Percentiles rank a stretch among this genome's conserved stretches.
phyloP scores from a whole-genome alignment of 2,329 filamentous ascomycete species.

The Fusarium agapanthi region DNA sequence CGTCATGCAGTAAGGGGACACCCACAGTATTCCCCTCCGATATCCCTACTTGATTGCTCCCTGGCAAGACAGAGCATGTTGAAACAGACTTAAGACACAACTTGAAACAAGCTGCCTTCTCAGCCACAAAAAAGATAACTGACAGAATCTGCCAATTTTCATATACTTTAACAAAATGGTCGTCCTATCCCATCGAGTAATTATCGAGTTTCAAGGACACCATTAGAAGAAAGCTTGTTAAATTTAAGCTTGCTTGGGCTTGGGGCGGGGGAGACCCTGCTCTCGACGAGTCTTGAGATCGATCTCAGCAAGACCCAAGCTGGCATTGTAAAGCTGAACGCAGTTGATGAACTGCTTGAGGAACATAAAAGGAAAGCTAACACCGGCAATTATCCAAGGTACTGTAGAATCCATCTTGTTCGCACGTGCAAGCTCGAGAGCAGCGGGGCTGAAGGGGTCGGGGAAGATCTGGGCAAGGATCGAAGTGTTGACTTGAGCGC shows the following conservation, averaged over 20 bases:
- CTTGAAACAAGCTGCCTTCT: background rate
- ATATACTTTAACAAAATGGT: background rate
- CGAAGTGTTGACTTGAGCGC: constrained; percentile 74
- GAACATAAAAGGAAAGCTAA: constrained; percentile 88
- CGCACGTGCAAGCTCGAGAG: constrained; percentile 88
- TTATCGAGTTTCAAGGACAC: background rate
- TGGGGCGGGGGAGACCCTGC: constrained; percentile 60
- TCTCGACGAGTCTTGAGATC: constrained; percentile 72
- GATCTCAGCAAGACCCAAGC: constrained; percentile 91
- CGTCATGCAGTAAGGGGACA: constrained; percentile 41
- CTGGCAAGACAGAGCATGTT: constrained; percentile 15
- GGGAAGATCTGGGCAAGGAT: constrained; percentile 80
- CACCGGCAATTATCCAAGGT: constrained; percentile 76
- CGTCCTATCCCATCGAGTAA: background rate
- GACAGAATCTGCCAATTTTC: background rate
- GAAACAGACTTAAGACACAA: constrained; percentile 27
- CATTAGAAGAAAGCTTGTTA: background rate
- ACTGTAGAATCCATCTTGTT: constrained; percentile 86
- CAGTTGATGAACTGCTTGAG: constrained; percentile 95
- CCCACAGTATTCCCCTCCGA: constrained; percentile 22
- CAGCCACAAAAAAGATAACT: constrained; percentile 10
- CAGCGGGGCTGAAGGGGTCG: constrained; percentile 90
- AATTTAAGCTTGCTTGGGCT: constrained; percentile 46
- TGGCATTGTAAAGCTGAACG: constrained; percentile 92
- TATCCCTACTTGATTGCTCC: constrained; percentile 33